Evolutionary conservation across 75 land plant genomes (phyloP).

Genomic region (Sequoia sempervirens): DNA sequence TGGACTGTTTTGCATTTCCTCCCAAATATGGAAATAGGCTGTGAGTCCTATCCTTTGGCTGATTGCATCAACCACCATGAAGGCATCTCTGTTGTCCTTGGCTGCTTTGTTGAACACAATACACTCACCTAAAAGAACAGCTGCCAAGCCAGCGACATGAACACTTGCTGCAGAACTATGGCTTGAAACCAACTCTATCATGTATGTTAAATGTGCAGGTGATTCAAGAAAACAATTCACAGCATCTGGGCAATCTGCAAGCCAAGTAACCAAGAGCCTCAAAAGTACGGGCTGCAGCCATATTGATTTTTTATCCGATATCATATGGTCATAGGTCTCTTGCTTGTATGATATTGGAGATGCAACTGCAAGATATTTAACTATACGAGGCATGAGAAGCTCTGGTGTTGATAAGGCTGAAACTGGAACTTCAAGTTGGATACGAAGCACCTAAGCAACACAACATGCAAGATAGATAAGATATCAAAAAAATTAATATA

Average conservation of each 20-base stretch:
- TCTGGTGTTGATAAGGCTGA: slow-evolving; percentile 66
- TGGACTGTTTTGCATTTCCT: slow-evolving; percentile 67
- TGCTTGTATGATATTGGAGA: slow-evolving; percentile 37
- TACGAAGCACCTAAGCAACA: slow-evolving; percentile 46
- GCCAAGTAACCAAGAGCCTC: slow-evolving; percentile 77
- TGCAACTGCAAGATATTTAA: slow-evolving; percentile 76
- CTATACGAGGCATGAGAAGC: slow-evolving; percentile 75
- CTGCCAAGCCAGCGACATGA: slow-evolving; percentile 69
- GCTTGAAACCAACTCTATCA: slow-evolving; percentile 75
- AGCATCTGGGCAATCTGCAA: slow-evolving; percentile 76
- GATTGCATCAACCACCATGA: slow-evolving; percentile 69
- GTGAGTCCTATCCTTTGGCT: slow-evolving; percentile 89
- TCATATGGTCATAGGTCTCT: slow-evolving; percentile 5
- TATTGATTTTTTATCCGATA: slow-evolving; percentile 11
- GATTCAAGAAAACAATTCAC: slow-evolving; percentile 70
- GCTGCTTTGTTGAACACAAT: slow-evolving; percentile 66
- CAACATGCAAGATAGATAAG: background rate
- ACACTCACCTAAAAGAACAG: slow-evolving; percentile 86
- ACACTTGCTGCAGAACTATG: slow-evolving; percentile 40
- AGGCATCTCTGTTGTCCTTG: slow-evolving; percentile 52
- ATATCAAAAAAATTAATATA: background rate
- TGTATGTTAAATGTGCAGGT: slow-evolving; percentile 77
- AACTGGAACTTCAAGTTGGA: slow-evolving; percentile 66
- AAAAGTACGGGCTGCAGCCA: slow-evolving; percentile 71
- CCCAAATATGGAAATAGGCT: slow-evolving; percentile 77